Percentiles rank a stretch among this genome's conserved stretches.
phyloP scores from a whole-genome alignment of 2,329 filamentous ascomycete species.

The Trichoderma simmonsii region DNA sequence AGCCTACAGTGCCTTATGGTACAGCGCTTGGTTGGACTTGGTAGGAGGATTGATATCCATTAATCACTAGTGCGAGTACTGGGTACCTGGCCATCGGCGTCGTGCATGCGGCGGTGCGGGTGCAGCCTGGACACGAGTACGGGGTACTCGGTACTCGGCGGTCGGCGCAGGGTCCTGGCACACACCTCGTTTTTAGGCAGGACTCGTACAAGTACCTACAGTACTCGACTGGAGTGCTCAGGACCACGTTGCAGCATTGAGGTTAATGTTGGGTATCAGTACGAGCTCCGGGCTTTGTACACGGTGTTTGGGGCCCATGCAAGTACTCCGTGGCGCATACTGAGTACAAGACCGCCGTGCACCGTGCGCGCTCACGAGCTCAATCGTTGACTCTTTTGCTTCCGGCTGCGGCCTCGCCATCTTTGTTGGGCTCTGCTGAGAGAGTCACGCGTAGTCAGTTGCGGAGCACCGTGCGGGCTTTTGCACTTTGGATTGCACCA shows the following conservation, averaged over 20 bases:
- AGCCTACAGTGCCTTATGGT: not conserved
- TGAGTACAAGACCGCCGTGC: not conserved
- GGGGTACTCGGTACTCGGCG: not conserved
- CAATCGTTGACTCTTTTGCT: not conserved
- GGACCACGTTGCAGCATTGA: not conserved
- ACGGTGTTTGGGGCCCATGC: constrained; percentile 16
- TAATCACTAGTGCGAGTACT: not conserved
- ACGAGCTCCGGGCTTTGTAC: constrained; percentile 1
- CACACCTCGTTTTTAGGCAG: not conserved
- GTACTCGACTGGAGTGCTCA: not conserved
- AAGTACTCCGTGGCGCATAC: constrained; percentile 10
- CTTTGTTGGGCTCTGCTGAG: not conserved
- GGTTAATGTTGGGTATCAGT: not conserved
- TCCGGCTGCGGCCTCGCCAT: not conserved
- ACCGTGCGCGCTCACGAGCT: not conserved
- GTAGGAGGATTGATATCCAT: not conserved
- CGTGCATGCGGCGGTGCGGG: not conserved
- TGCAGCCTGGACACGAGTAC: not conserved
- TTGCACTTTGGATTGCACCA: not conserved
- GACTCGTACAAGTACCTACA: not conserved
- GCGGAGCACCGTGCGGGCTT: constrained; percentile 16
- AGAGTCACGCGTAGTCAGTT: constrained; percentile 11
- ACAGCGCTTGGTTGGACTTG: not conserved
- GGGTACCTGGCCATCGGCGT: not conserved
- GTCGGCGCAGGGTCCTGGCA: not conserved